Evolutionary conservation across 164 flowering plant genomes (phyloP), one percentile per base, ranked within the genome.

Genomic region (Umbellularia californica): DNA sequence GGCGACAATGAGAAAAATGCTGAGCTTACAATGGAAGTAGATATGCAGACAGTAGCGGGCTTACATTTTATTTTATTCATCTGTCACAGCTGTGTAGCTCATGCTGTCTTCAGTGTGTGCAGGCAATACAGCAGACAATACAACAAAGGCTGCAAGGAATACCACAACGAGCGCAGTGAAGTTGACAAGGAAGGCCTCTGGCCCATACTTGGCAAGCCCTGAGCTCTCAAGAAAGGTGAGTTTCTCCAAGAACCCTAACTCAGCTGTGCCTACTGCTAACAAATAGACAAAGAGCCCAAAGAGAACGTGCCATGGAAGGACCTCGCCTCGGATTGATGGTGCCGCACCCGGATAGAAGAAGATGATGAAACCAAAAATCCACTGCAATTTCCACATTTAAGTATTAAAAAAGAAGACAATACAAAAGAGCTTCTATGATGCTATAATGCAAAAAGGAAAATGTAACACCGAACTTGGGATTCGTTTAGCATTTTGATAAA

Each of bases 261-360:
- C 55, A 0, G 94, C 92, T n/a, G 78, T 88, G 19, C 73, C 85
- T 7, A 96, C 75, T 4, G 95, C 98, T 75, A 96, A 71, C 13
- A 86, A 22, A 65, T 87, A 96, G 12, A 93, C 86, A 12, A 88
- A 78, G 19, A 87, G 69, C 50, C 98, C 99, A 22, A 90, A 84
- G 1, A 89, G 12, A 3, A 88, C 95, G 50, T 96, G 99, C 97
- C 95, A 93, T 0, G 97, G 97, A 64, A 94, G 84, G 0, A 89
- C 85, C 1, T 79, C 86, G 3, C 80, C 74, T 50, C 94, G 84
- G 0, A 92, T 58, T 0, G 78, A 15, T 0, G 71, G 23, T 3
- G 89, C 72, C 4, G 92, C 98, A 7, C 95, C 92, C 0, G 98
- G 98, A 80, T 75, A 93, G 87, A 92, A 93, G 86, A 90, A 93